Conservation (phyloP, 2,329 filamentous ascomycete genomes). For the Cladorrhinum sp. region DNA sequence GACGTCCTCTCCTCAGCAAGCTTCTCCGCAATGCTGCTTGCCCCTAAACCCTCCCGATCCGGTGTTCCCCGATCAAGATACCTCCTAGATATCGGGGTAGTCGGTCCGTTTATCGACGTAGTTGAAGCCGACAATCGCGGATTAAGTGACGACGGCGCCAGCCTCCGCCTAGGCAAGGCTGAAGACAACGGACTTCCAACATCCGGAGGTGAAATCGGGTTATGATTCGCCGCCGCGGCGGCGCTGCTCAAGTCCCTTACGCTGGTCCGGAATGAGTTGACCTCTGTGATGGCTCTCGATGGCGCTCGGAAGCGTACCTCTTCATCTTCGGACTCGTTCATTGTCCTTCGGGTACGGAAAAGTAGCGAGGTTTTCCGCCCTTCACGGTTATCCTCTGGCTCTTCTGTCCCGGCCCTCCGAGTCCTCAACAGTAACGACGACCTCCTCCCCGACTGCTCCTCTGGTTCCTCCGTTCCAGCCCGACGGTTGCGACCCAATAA, state of each 20-base stretch:
- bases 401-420: constrained; percentile 46
- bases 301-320: constrained; percentile 52
- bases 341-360: constrained; percentile 44
- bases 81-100: constrained; percentile 37
- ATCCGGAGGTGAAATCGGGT: constrained; percentile 29
- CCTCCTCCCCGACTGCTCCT: constrained; percentile 45
- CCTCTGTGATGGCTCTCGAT: constrained; percentile 58
- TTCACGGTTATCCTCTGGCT: constrained; percentile 41
- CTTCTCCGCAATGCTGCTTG: constrained; percentile 36
- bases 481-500: constrained; percentile 41
- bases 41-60: constrained; percentile 36
- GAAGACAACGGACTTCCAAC: constrained; percentile 36
- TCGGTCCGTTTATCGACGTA: constrained; percentile 37
- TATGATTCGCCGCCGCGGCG: constrained; percentile 27
- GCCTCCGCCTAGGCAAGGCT: constrained; percentile 51
- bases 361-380: constrained; percentile 50
- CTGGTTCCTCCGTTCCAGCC: constrained; percentile 49
- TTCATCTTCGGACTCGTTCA: constrained; percentile 42
- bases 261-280: constrained; percentile 37
- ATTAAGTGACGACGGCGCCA: constrained; percentile 48
- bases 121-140: constrained; percentile 44
- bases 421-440: constrained; percentile 48
- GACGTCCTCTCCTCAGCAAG: constrained; percentile 41
- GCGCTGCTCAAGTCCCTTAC: constrained; percentile 41
- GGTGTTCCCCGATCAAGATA: constrained; percentile 47